These are phyloP conservation scores for Apiospora phragmitis DNA, from an alignment of 2,329 filamentous ascomycete genomes.

Conservation along the genomic window DNA sequence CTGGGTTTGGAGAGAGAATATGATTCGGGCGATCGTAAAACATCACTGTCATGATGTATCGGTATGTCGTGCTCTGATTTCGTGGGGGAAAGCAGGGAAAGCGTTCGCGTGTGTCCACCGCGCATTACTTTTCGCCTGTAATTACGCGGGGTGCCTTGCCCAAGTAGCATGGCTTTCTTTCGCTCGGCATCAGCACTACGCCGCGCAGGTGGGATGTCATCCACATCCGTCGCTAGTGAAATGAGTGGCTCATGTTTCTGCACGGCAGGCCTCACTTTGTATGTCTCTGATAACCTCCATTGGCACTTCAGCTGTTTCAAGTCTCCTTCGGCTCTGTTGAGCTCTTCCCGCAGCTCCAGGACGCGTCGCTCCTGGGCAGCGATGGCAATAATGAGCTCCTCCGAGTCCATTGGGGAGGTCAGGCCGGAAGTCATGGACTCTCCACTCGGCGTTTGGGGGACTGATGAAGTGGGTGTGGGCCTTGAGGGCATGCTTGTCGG, in stretches of 20 bases:
- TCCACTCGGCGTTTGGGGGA: slow-evolving; percentile 52
- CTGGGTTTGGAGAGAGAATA: slow-evolving; percentile 27
- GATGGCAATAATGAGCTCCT: slow-evolving; percentile 81
- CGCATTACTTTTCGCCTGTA: slow-evolving; percentile 66
- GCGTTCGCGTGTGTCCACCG: slow-evolving; percentile 61
- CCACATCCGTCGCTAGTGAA: slow-evolving; percentile 17
- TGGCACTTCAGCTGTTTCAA: slow-evolving; percentile 77
- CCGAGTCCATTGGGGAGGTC: slow-evolving; percentile 53
- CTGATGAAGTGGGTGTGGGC: slow-evolving; percentile 48
- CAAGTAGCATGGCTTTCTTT: slow-evolving; percentile 67
- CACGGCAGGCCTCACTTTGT: slow-evolving; percentile 71
- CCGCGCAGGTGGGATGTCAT: slow-evolving; percentile 27
- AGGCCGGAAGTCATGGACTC: slow-evolving; percentile 38
- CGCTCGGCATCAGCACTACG: slow-evolving; percentile 68
- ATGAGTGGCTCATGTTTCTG: slow-evolving; percentile 57
- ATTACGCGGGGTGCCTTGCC: slow-evolving; percentile 39
- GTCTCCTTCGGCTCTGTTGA: slow-evolving; percentile 79
- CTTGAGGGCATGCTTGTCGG: slow-evolving; percentile 54
- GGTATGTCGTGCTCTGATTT: slow-evolving; percentile 46
- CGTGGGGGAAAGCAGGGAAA: slow-evolving; percentile 80
- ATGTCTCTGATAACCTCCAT: slow-evolving; percentile 76
- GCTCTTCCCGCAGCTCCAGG: slow-evolving; percentile 85
- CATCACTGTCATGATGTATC: slow-evolving; percentile 46
- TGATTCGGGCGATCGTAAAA: slow-evolving; percentile 38
- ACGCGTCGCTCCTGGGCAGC: slow-evolving; percentile 90